phyloP scores from a whole-genome alignment of 164 flowering plant genomes.

The Stephania yunnanensis region DNA sequence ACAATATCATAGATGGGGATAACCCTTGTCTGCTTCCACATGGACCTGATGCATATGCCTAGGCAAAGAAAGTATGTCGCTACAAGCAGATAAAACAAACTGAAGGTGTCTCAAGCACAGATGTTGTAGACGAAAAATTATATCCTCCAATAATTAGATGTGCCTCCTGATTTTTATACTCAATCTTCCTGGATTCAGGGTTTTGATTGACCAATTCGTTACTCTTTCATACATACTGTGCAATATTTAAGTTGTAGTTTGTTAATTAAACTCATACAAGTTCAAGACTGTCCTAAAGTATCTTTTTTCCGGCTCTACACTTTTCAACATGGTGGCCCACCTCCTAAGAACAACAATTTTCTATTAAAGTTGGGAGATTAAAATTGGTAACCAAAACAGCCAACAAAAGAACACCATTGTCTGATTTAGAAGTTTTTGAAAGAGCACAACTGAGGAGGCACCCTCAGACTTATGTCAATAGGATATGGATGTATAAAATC shows the following conservation, averaged over 20 bases:
- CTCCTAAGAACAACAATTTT: background rate
- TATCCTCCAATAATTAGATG: background rate
- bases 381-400: background rate
- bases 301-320: background rate
- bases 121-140: constrained; percentile 45
- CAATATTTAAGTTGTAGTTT: background rate
- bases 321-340: background rate
- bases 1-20: constrained; percentile 57
- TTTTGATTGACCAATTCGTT: no score
- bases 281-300: no score
- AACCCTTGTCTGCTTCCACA: constrained; percentile 66
- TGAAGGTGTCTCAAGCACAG: constrained; percentile 68
- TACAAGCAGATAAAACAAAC: constrained; percentile 69
- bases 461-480: no score
- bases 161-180: background rate
- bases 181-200: background rate
- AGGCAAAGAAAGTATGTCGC: constrained; percentile 59
- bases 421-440: background rate
- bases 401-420: background rate
- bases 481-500: no score
- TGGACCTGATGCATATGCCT: constrained; percentile 64
- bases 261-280: no score
- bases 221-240: no score
- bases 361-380: background rate
- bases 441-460: no score